Base-by-base conservation (phyloP, 768 basidiomycete species). In the Suillus decipiens region DNA sequence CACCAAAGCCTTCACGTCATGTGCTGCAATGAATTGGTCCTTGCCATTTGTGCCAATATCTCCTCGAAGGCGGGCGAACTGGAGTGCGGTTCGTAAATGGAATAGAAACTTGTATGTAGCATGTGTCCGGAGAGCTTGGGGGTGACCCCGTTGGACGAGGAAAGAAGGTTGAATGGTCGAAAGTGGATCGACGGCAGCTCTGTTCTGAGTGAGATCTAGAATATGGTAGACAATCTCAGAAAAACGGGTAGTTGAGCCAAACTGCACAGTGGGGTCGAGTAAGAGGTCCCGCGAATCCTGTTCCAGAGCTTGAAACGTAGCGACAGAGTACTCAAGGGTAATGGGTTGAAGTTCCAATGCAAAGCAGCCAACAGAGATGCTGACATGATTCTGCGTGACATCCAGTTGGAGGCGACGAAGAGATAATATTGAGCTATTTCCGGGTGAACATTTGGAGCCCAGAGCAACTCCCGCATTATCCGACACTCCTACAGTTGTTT, bases 161-260 rank as follows among this genome's bases (percentile, higher is more conserved):
- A 86, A 93, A 2, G 93, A 94, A 7, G 92, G 90, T 55, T 94
- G 92, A 36, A 87, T 92, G 37, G 90, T 86, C 24, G 93, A 94
- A 15, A 93, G 79, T 9, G 92, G 90, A 70, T 95, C 91, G 8
- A 91, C 79, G 34, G 86, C 75, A 3, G 84, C 71, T 28, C 80
- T 75, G 36, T 82, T 75, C 34, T 77, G 75, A n/a, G 87, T 86
- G 59, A 76, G 76, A 57, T 41, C 62, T 75, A 71, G 58, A 92
- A 77, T 56, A 89, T 80, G 12, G 41, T 57, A 41, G 39, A 57
- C 39, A 42, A 57, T 57, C 39, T 57, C 56, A 15, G 17, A 15
- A 41, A 57, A 28, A 19, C 39, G 56, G 7, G 56, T 31, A 41
- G 56, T 41, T 39, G 56, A 41, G 24, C 17, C 56, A 57, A 31